phyloP scores from a whole-genome alignment of 768 basidiomycete species.

The Chalciporus sphaerocephalus region DNA sequence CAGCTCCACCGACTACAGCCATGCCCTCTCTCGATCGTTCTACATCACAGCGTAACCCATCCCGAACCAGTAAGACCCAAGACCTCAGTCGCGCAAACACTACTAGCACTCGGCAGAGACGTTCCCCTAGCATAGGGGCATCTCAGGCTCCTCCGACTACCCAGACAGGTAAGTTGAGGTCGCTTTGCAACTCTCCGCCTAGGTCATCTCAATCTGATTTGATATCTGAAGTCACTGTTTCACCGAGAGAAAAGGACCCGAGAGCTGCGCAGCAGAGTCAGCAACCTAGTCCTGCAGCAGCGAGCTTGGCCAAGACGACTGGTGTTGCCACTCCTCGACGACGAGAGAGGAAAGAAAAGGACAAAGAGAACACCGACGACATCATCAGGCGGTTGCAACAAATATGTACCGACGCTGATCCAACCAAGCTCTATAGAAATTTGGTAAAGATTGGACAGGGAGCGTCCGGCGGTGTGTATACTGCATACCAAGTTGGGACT shows the following conservation, averaged over 20 bases:
- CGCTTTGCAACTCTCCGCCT: slow-evolving; percentile 47
- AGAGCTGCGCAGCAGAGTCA: slow-evolving; percentile 34
- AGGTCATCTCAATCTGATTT: slow-evolving; percentile 58
- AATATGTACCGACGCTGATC: slow-evolving; percentile 97
- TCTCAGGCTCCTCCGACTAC: slow-evolving; percentile 24
- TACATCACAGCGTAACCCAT: slow-evolving; percentile 74
- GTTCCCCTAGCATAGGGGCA: slow-evolving; percentile 41
- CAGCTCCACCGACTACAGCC: slow-evolving; percentile 61
- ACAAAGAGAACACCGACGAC: slow-evolving; percentile 78
- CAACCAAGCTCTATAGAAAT: slow-evolving; percentile 87
- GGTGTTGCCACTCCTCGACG: slow-evolving; percentile 81
- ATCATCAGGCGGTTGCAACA: slow-evolving; percentile 87
- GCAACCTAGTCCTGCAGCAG: slow-evolving; percentile 58
- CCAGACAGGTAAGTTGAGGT: slow-evolving; percentile 31
- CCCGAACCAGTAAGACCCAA: slow-evolving; percentile 43
- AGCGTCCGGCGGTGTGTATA: slow-evolving; percentile 96
- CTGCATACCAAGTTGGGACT: slow-evolving; percentile 94
- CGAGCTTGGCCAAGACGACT: slow-evolving; percentile 60
- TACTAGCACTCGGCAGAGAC: slow-evolving; percentile 60
- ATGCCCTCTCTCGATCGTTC: slow-evolving; percentile 80
- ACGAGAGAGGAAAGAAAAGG: slow-evolving; percentile 79
- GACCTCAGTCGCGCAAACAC: slow-evolving; percentile 63
- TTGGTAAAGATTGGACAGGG: slow-evolving; percentile 98
- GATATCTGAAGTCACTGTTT: slow-evolving; percentile 40
- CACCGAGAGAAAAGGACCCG: slow-evolving; percentile 37